Evolutionary conservation across 139 green algal genomes (phyloP), one percentile per base, ranked within the genome.

Genomic region (Chlamydomonas asymmetrica): DNA sequence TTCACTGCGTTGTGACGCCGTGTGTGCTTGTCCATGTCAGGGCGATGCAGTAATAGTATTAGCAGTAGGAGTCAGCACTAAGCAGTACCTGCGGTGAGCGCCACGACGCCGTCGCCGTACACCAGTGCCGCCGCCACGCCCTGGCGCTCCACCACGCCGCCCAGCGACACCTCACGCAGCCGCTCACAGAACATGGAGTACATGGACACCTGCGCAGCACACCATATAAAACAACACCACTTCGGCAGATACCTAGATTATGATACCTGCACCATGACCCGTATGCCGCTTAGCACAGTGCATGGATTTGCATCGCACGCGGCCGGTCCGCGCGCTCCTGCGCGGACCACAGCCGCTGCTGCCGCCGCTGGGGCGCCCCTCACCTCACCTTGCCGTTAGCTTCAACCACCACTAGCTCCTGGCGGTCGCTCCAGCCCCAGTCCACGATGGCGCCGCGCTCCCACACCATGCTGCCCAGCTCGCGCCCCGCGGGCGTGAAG

Each of bases 331-430:
- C n/a, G n/a, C n/a, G n/a, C n/a, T n/a, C n/a, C n/a, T n/a, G n/a
- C n/a, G n/a, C n/a, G n/a, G n/a, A n/a, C n/a, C n/a, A n/a, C n/a
- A n/a, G n/a, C n/a, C n/a, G n/a, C n/a, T n/a, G n/a, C n/a, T n/a
- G n/a, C n/a, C n/a, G n/a, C n/a, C n/a, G n/a, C n/a, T n/a, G n/a
- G n/a, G n/a, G n/a, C n/a, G n/a, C 20, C 29, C 61, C 54, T 16
- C 60, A 38, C 5, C 76, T 34, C 54, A 92, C 89, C 78, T 85
- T 80, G 32, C 84, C 92, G 5, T 18, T 62, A 4, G 89, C 85
- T 43, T 94, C 83, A 25, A 97, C 80, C 31, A 89, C 66, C 37
- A 96, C 57, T 73, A 98, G 81, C 41, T 92, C 78, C 74, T 93
- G 85, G 1, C 74, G 62, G 6, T 35, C 41, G 13, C 74, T 94